Base-by-base conservation (phyloP, 2,329 filamentous ascomycete species). In the Bisporella sp. region DNA sequence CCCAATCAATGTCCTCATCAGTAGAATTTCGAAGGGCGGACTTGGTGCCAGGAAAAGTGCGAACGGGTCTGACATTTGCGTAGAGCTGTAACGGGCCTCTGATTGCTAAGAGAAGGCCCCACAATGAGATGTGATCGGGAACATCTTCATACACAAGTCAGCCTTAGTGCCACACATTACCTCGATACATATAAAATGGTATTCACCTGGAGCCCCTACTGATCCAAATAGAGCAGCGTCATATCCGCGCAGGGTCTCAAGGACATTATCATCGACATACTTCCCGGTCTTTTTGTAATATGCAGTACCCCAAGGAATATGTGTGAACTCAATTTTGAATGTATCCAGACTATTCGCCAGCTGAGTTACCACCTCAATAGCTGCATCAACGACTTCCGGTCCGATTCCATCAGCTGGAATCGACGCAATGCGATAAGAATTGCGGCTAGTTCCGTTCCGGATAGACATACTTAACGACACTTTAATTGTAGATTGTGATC, bases 391-490 rank as follows among this genome's bases (percentile, higher is more conserved):
- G 31, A 84, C 79, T 62, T 84, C 80, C 2, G 71, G 70, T 29
- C 81, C 79, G 45, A 84, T 82, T 31, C 81, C 78, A 62, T 84
- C 79, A n/a, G 77, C 78, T 5, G 81, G 75, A 54, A 84, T 79
- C 35, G 78, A 75, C 52, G 79, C 74, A 55, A 82, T 75, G 42
- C 63, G 71, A 59, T 76, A 59, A 7, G 44, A 45, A 40, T 48
- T 39, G 13, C 9, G 9, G 3, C 9, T 39, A 13, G 35, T 39
- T 9, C 35, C 35, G 35, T 9, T 13, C 9, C 35, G 9, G 35
- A 3, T 39, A 13, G 9, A 13, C 35, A 39, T 13, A 11, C 35
- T 9, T 11, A 11, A 13, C 13, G 35, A 39, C 13, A 39, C 13
- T 11, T 39, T 3, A 39, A 39, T 11, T 11, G 35, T 13, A 39